Evolutionary conservation across 2,329 filamentous ascomycete genomes (phyloP), one percentile per base, ranked within the genome.

Genomic region (Claviceps spartinae): DNA sequence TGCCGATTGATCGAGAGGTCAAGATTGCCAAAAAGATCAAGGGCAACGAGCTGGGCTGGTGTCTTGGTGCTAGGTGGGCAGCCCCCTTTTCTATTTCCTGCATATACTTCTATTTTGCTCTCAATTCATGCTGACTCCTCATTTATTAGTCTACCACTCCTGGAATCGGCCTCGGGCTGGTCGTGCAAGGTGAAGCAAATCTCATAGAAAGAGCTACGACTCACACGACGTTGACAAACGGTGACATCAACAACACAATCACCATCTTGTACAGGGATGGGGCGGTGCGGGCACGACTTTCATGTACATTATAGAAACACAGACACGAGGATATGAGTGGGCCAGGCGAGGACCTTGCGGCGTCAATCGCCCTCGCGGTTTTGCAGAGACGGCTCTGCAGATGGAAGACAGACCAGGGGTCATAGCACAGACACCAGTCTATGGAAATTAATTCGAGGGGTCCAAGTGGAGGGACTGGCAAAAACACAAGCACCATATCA

Each of bases 11-110:
- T 59, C 80, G 94, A 41, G 93, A 98, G 69, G 89, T 98, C 58
- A 91, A 87, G 76, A 95, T 96, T 65, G 93, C 91, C 54, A 98
- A 98, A 85, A 95, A 96, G 78, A 95, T 98, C 65, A 91, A 94
- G 73, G 83, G 83, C 52, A 96, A 96, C 67, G 94, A 98, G 73
- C 72, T 98, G 62, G 93, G 93, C 41, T 98, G 93, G 93, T 97
- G 91, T 72, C 76, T 98, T 63, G 93, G 93, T 68, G 93, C 93
- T 58, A 95, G 88, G 88, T 93, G 74, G 72, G 83, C 63, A 24
- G 40, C 24, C 1, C 9, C 8, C 18, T 13, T 46, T 43, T 44
- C 36, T 6, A 22, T 50, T 22, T 24, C 43, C 47, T 51, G 22
- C n/a, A 6, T 44, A 38, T 47, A 36, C 3, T 20, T 20, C n/a